A percentile compares a stretch with the other conserved stretches of the same genome.
Conservation (phyloP, 495 filamentous ascomycete species). For the Penicillium diatomitis region DNA sequence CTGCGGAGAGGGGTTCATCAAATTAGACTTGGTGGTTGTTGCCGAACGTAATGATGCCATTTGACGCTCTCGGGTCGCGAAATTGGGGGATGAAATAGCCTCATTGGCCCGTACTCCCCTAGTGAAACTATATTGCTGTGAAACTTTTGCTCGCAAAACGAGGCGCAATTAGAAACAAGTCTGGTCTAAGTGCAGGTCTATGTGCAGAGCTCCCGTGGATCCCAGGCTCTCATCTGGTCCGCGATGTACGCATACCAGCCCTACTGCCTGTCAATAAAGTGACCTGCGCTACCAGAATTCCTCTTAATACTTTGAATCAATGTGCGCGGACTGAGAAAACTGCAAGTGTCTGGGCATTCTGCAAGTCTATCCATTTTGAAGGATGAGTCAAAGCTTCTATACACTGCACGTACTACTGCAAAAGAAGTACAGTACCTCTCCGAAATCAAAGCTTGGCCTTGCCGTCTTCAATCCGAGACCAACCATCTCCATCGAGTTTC, state of each 20-base stretch:
- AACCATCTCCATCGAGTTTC: constrained; percentile 28
- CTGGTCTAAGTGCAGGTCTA: no score
- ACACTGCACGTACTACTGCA: background rate
- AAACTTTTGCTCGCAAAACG: no score
- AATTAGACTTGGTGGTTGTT: background rate
- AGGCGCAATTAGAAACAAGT: no score
- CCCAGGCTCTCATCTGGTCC: no score
- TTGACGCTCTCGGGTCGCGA: background rate
- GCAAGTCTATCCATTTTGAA: background rate
- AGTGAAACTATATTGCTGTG: no score
- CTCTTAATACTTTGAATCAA: no score
- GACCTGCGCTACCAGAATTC: no score
- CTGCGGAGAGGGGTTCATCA: background rate
- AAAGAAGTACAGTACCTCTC: background rate
- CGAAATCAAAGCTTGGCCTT: constrained; percentile 33
- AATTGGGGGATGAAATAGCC: background rate
- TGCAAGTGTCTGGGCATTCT: background rate
- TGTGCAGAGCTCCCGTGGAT: no score
- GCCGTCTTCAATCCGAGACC: constrained; percentile 37
- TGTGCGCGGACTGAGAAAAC: no score
- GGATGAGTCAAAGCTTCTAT: background rate
- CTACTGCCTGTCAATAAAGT: no score
- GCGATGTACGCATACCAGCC: no score
- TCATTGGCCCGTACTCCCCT: background rate
- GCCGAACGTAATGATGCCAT: constrained; percentile 1